phyloP scores from a whole-genome alignment of 495 filamentous ascomycete genomes.

The Neurospora tetrasperma region DNA sequence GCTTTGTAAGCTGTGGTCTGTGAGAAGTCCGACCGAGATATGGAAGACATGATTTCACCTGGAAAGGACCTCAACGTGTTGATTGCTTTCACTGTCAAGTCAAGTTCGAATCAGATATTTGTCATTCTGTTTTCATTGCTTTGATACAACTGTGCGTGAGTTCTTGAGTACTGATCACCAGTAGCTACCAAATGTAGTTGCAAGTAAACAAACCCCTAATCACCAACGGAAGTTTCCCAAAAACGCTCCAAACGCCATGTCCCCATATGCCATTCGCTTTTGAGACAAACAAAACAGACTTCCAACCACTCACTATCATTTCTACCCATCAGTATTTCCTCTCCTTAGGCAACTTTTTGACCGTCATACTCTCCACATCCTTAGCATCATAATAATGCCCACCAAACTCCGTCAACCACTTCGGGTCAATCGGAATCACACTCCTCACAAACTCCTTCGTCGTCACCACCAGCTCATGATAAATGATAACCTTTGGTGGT shows the following conservation, averaged over 20 bases:
- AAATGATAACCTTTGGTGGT: conserved; percentile 70
- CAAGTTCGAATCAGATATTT: no score
- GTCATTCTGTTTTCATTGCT: no score
- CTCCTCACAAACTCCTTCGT: conserved; percentile 91
- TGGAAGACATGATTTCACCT: not conserved
- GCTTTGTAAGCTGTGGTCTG: not conserved
- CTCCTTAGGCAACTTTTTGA: conserved; percentile 51
- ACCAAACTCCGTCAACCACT: conserved; percentile 85
- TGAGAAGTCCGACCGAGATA: not conserved
- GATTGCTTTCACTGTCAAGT: no score
- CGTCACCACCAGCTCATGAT: conserved; percentile 86
- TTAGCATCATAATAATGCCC: conserved; percentile 94
- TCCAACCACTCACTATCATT: no score
- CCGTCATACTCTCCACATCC: conserved; percentile 72
- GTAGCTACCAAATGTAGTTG: not conserved
- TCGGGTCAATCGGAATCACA: conserved; percentile 71
- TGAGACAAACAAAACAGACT: no score
- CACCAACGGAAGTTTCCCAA: not conserved
- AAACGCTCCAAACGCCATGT: not conserved
- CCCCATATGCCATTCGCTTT: no score
- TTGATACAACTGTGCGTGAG: no score
- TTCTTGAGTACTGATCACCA: not conserved
- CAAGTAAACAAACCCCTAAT: not conserved
- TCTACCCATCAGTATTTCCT: conserved; percentile 10
- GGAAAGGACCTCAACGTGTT: no score